phyloP scores from a whole-genome alignment of 768 basidiomycete genomes.

The Russula virescens region DNA sequence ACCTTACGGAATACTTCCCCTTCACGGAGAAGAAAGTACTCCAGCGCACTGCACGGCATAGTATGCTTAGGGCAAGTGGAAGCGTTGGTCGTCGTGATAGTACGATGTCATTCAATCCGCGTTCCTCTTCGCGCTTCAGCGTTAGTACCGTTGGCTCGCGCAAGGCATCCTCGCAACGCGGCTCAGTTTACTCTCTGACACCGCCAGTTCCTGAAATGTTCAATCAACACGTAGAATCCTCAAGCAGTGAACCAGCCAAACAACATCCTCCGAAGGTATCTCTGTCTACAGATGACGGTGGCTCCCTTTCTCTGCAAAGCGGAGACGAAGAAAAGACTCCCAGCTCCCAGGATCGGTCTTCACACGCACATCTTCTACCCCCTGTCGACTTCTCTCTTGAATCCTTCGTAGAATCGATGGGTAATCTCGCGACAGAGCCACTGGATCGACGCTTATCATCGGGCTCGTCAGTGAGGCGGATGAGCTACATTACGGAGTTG shows the following conservation, averaged over 20 bases:
- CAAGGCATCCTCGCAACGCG: constrained; percentile 39
- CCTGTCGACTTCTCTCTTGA: constrained; percentile 75
- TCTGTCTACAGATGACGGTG: constrained; percentile 67
- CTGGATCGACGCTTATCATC: constrained; percentile 37
- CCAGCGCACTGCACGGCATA: constrained; percentile 81
- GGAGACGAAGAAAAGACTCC: constrained; percentile 39
- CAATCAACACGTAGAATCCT: constrained; percentile 1
- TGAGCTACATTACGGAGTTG: constrained; percentile 78
- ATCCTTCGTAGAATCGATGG: constrained; percentile 75
- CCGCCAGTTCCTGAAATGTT: constrained; percentile 31
- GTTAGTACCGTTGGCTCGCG: constrained; percentile 47
- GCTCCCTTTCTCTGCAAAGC: constrained; percentile 53
- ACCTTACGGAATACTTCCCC: constrained; percentile 94
- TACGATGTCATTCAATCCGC: constrained; percentile 41
- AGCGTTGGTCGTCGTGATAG: constrained; percentile 44
- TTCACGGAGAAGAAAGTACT: constrained; percentile 87
- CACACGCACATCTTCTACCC: constrained; percentile 59
- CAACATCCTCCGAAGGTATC: constrained; percentile 69
- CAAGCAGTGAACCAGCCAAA: constrained; percentile 33
- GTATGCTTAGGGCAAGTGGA: constrained; percentile 66
- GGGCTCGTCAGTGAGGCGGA: constrained; percentile 48
- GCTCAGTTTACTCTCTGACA: constrained; percentile 41
- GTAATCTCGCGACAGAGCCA: constrained; percentile 40
- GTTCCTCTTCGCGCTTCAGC: constrained; percentile 53
- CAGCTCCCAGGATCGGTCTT: constrained; percentile 25